Evolutionary conservation across 2,329 filamentous ascomycete species (phyloP).

Genomic region (Coccinonectria pachysandricola): DNA sequence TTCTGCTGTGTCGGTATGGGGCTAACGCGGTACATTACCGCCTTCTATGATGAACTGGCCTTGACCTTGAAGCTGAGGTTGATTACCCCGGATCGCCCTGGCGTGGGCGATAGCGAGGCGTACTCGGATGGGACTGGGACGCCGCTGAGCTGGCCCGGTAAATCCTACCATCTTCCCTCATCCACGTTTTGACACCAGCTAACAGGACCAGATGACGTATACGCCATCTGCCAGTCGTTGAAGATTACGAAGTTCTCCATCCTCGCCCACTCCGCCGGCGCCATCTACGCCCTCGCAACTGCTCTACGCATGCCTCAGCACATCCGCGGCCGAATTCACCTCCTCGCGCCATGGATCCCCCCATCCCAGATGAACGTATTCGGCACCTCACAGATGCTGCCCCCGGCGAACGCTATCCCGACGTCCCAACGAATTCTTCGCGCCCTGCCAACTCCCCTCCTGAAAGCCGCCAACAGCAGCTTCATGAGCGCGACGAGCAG

Average conservation of each 20-base stretch:
- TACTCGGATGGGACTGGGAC: conserved; percentile 75
- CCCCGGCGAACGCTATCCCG: conserved; percentile 77
- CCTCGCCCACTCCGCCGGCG: conserved; percentile 88
- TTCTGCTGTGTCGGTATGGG: conserved; percentile 99
- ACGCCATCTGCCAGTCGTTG: conserved; percentile 82
- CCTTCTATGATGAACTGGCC: conserved; percentile 94
- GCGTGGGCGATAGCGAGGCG: conserved; percentile 82
- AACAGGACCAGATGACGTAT: conserved; percentile 56
- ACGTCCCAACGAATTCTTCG: conserved; percentile 86
- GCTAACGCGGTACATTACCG: conserved; percentile 86
- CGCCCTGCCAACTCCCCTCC: conserved; percentile 76
- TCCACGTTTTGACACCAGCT: neutral
- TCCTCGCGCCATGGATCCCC: conserved; percentile 94
- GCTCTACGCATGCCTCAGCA: conserved; percentile 93
- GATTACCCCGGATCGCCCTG: conserved; percentile 88
- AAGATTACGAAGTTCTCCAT: conserved; percentile 96
- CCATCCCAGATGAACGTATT: conserved; percentile 84
- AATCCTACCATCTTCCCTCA: conserved; percentile 20
- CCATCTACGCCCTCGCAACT: conserved; percentile 94
- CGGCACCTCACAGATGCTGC: conserved; percentile 59
- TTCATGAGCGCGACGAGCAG: conserved; percentile 90
- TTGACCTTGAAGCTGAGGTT: conserved; percentile 77
- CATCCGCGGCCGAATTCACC: conserved; percentile 85
- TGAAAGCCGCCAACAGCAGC: conserved; percentile 89
- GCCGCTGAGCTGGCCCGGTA: conserved; percentile 89